A percentile compares a stretch with the other conserved stretches of the same genome.
These are phyloP conservation scores for Candida maesae DNA, from an alignment of 805 yeast genomes.

Conservation along the genomic window DNA sequence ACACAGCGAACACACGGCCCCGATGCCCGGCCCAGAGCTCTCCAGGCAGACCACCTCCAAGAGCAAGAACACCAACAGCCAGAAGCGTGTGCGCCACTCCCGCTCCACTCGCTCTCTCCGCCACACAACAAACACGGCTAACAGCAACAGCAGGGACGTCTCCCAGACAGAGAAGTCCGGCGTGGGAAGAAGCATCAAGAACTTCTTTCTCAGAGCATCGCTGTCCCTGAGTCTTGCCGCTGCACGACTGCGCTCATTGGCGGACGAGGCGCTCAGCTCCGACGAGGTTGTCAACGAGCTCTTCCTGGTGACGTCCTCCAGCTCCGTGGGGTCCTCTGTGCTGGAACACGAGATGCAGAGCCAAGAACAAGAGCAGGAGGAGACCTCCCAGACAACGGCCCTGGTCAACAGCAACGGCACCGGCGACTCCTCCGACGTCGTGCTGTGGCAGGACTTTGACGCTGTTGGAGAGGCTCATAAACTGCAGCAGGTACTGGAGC, in stretches of 20 bases:
- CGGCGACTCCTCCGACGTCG: no score
- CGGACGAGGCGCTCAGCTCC: conserved; percentile 46
- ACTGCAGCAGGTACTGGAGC: conserved; percentile 4
- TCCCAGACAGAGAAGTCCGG: background rate
- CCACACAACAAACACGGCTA: background rate
- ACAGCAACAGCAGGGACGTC: background rate
- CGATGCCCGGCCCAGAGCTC: background rate
- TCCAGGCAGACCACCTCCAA: background rate
- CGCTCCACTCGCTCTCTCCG: conserved; percentile 13
- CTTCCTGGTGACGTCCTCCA: conserved; percentile 39
- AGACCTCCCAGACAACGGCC: conserved; percentile 9
- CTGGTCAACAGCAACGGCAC: conserved; percentile 17
- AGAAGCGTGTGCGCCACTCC: conserved; percentile 6
- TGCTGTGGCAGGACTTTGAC: conserved; percentile 31
- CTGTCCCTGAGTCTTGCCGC: conserved; percentile 35
- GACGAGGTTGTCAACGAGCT: conserved; percentile 49
- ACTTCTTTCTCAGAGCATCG: conserved; percentile 37
- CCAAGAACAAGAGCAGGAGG: conserved; percentile 13
- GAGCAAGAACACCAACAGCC: conserved; percentile 3
- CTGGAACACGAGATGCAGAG: conserved; percentile 25
- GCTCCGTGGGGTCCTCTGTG: conserved; percentile 27
- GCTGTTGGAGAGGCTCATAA: conserved; percentile 26
- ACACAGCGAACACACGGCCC: background rate
- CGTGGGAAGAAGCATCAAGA: conserved; percentile 23
- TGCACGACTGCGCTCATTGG: conserved; percentile 35